Conservation (phyloP, 23 red algal species). For the Rhodosorus marinus region DNA sequence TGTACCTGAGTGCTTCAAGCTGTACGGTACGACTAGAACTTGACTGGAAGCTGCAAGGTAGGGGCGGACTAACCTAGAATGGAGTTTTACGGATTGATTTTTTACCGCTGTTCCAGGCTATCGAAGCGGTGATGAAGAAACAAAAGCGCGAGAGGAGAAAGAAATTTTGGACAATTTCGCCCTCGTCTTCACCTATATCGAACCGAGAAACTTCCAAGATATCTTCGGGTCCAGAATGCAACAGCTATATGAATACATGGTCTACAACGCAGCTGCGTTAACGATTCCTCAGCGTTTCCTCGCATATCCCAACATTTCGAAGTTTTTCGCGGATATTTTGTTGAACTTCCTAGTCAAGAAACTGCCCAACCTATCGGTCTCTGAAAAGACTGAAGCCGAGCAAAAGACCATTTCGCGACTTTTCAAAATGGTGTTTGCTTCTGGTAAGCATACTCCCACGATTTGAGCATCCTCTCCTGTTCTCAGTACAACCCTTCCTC, state of each 20-base stretch:
- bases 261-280: constrained; percentile 48
- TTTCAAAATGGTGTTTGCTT: constrained; percentile 89
- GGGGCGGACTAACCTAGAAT: no score
- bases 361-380: constrained; percentile 10
- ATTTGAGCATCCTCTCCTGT: no score
- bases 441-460: no score
- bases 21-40: constrained; percentile 25
- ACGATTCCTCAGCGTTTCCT: constrained; percentile 90
- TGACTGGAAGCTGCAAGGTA: no score
- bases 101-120: background rate
- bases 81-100: background rate
- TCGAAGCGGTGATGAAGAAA: background rate
- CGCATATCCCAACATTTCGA: constrained; percentile 56
- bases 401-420: constrained; percentile 58
- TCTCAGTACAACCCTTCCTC: no score
- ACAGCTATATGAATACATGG: constrained; percentile 56
- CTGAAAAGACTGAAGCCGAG: background rate
- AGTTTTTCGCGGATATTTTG: constrained; percentile 86
- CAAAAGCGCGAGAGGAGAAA: constrained; percentile 32
- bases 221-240: constrained; percentile 57
- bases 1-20: constrained; percentile 37
- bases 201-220: constrained; percentile 72
- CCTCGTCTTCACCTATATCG: constrained; percentile 82
- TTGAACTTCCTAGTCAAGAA: constrained; percentile 64
- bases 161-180: constrained; percentile 81